Evolutionary conservation across 169 alveolate genomes (phyloP).

Genomic region (Cryptosporidium tyzzeri): DNA sequence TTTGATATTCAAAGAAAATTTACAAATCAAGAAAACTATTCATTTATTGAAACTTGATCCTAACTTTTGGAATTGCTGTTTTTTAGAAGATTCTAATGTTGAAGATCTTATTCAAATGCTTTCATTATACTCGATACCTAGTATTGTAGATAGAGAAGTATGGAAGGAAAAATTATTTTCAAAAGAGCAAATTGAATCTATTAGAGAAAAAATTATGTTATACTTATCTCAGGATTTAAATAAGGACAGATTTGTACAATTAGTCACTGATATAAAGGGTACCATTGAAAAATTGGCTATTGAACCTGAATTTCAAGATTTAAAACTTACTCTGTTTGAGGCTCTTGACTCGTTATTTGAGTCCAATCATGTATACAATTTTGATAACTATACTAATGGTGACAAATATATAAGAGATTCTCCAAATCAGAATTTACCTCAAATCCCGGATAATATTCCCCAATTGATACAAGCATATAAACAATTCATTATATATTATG

Average conservation of each 20-base stretch:
- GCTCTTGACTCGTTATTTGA: conserved; percentile 29
- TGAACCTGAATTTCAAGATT: background rate
- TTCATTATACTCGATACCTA: background rate
- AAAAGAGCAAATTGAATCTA: conserved; percentile 8
- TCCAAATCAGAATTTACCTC: background rate
- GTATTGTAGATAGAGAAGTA: conserved; percentile 37
- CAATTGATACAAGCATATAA: background rate
- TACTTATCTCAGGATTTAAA: conserved; percentile 3
- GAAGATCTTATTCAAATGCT: background rate
- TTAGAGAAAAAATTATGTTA: background rate
- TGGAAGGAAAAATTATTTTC: conserved; percentile 31
- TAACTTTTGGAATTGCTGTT: conserved; percentile 43
- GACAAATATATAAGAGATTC: background rate
- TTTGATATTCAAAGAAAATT: background rate
- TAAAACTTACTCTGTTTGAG: conserved; percentile 12
- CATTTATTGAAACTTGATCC: conserved; percentile 47
- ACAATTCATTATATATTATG: conserved; percentile 12
- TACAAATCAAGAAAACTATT: background rate
- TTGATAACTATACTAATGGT: background rate
- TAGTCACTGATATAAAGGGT: background rate
- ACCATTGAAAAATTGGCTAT: background rate
- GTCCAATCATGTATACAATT: background rate
- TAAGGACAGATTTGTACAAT: background rate
- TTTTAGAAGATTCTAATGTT: conserved; percentile 1
- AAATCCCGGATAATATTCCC: background rate